Percentiles rank a stretch among this genome's conserved stretches.
Evolutionary conservation across 306 rosid species (phyloP).

Genomic region (Benincasa hispida): DNA sequence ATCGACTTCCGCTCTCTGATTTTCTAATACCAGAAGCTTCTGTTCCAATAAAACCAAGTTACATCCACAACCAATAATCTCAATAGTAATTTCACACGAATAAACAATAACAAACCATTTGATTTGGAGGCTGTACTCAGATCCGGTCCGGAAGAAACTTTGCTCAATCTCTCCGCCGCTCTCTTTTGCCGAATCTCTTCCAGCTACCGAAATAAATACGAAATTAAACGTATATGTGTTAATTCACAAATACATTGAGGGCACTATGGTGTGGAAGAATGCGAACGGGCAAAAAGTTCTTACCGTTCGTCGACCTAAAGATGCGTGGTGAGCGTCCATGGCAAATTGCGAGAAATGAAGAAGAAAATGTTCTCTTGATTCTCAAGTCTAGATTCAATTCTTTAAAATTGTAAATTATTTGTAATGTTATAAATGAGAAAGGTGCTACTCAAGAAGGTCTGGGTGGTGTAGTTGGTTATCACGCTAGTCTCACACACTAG

Average conservation of each 20-base stretch:
- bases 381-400: neutral
- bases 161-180: constrained; percentile 72
- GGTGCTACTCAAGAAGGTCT: neutral
- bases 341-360: constrained; percentile 1
- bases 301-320: constrained; percentile 85
- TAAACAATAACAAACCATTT: constrained; percentile 29
- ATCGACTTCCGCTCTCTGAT: constrained; percentile 57
- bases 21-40: constrained; percentile 40
- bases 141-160: constrained; percentile 80
- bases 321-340: constrained; percentile 78
- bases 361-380: neutral
- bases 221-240: neutral
- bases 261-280: neutral
- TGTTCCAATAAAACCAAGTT: constrained; percentile 12
- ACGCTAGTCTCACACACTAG: constrained; percentile 43
- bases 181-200: constrained; percentile 92
- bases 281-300: neutral
- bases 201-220: constrained; percentile 22
- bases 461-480: constrained; percentile 46
- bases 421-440: rapidly evolving
- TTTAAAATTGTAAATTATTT: neutral
- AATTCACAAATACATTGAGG: neutral
- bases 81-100: neutral
- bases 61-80: neutral
- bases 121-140: constrained; percentile 29